phyloP scores from a whole-genome alignment of 2,329 filamentous ascomycete species.

The Ophiocordyceps polyrhachis-furcata region DNA sequence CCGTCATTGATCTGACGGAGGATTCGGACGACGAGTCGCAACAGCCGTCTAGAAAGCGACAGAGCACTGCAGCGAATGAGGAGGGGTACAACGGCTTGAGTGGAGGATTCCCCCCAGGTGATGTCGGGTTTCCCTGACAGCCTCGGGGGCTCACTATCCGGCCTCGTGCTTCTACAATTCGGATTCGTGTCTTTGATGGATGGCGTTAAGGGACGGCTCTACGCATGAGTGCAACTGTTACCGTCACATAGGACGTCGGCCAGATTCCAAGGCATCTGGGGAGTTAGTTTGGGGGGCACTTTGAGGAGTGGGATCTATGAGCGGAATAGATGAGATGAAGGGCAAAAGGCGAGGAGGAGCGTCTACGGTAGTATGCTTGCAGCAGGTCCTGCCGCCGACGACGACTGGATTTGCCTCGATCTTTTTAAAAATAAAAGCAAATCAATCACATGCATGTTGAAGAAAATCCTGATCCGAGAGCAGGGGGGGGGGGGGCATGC shows the following conservation, averaged over 20 bases:
- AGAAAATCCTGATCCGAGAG: too few relatives aligned
- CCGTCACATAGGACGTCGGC: neutral
- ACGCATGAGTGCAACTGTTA: neutral
- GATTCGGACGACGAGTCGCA: conserved; percentile 32
- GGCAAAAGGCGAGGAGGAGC: too few relatives aligned
- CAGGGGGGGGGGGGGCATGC: too few relatives aligned
- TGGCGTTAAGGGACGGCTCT: neutral
- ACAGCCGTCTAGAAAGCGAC: conserved; percentile 28
- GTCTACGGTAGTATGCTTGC: too few relatives aligned
- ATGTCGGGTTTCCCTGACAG: conserved; percentile 5
- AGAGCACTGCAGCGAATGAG: conserved; percentile 14
- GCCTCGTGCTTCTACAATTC: too few relatives aligned
- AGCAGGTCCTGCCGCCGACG: too few relatives aligned
- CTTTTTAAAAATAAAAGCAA: too few relatives aligned
- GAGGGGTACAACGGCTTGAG: conserved; percentile 5
- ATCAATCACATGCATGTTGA: too few relatives aligned
- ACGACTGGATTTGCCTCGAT: too few relatives aligned
- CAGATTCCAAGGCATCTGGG: neutral
- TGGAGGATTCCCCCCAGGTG: conserved; percentile 7
- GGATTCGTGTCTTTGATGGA: neutral
- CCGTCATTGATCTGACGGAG: conserved; percentile 41
- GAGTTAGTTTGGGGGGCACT: neutral
- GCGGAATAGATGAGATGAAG: too few relatives aligned
- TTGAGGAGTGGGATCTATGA: too few relatives aligned
- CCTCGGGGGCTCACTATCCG: too few relatives aligned